Base-by-base conservation (phyloP, 2,329 filamentous ascomycete species). In the Beauveria sp. region DNA sequence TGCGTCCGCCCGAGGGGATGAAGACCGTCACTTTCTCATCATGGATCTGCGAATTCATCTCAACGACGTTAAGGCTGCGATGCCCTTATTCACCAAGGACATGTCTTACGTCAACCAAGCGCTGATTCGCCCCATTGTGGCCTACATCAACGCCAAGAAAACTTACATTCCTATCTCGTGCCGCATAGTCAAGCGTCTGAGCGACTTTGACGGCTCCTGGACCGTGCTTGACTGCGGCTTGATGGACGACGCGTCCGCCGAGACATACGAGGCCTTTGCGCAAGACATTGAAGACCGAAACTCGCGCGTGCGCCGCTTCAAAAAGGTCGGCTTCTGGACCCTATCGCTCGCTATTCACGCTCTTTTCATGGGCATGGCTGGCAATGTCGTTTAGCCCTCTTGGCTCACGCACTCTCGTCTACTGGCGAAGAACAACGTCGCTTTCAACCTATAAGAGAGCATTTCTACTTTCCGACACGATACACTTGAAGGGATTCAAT, bases 271-370 rank as follows among this genome's bases (percentile, higher is more conserved):
- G 68, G 94, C 94, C 0, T 97, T 99, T 75, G 92, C 92, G 43
- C 85, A 86, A 64, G 91, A 97, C 72, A 91, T 99, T 37, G 87
- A 92, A 64, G 89, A 97, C 74, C 89, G 94, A 68, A 89, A 96
- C 72, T 90, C 89, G 66, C 86, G 92, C 57, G 88, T 91, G 67
- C 83, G 93, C 55, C 83, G 94, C 50, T 88, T 99, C 71, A 96
- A 92, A 73, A 96, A 97, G 76, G 94, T 96, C 30, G 94, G 94
- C 37, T 87, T 97, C 69, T 99, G 94, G 94, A 96, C 92, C 3
- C 80, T 97, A 61, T 92, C 93, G 67, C 79, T 99, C 61, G 91
- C 93, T 7, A 90, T 93, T 8, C 94, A 99, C 72, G 94, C 93
- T 3, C 82, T 99, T 41, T 94, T 97, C 71, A 89, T 97, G 77